Evolutionary conservation across 164 flowering plant genomes (phyloP).

Genomic region (Brasenia schreberi): DNA sequence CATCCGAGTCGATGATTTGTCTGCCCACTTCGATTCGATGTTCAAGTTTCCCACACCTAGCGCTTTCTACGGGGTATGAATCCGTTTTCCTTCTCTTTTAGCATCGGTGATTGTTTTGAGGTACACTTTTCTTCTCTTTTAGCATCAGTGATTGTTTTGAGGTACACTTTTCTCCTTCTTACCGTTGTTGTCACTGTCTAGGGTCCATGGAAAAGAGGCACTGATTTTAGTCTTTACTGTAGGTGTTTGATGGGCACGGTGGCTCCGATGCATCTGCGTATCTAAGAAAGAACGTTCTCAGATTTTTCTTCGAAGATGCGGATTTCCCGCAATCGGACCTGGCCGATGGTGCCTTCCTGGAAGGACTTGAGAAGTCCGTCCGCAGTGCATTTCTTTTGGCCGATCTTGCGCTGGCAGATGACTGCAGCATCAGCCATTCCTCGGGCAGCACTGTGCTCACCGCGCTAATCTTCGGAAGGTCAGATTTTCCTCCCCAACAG

Average conservation of each 20-base stretch:
- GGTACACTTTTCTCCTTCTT: not conserved
- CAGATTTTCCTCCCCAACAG: not conserved
- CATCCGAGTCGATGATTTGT: conserved; percentile 55
- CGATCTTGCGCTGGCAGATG: conserved; percentile 71
- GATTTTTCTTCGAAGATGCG: conserved; percentile 59
- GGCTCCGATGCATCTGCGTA: conserved; percentile 87
- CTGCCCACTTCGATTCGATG: conserved; percentile 35
- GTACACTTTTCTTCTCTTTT: not conserved
- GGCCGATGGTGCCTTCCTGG: conserved; percentile 33
- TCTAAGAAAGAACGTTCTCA: conserved; percentile 45
- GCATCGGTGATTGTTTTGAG: not conserved
- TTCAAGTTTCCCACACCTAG: conserved; percentile 36
- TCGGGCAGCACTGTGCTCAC: conserved; percentile 88
- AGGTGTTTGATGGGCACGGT: conserved; percentile 98
- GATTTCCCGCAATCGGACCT: conserved; percentile 41
- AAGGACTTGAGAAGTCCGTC: conserved; percentile 42
- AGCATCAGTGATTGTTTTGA: not conserved
- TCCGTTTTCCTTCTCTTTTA: too few species aligned
- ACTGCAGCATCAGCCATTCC: conserved; percentile 39
- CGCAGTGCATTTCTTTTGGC: conserved; percentile 54
- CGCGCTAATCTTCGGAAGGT: conserved; percentile 78
- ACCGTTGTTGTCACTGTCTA: too few species aligned
- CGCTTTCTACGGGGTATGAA: conserved; percentile 68
- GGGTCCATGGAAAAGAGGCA: too few species aligned
- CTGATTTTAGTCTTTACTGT: not conserved